phyloP scores from a whole-genome alignment of 2,329 filamentous ascomycete genomes.

The Chaetothyriales sp. region DNA sequence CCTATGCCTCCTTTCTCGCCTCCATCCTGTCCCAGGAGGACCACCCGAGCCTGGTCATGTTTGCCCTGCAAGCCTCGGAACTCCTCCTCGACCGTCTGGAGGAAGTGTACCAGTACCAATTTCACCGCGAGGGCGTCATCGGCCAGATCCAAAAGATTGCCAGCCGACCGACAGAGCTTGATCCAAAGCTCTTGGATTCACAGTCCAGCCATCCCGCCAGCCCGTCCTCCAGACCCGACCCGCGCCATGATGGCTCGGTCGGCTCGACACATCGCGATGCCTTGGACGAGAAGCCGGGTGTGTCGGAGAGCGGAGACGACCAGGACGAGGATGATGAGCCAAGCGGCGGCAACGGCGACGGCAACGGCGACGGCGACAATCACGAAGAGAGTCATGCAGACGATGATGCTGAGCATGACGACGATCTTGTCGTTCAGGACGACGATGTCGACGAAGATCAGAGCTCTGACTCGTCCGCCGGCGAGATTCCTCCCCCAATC shows the following conservation, averaged over 20 bases:
- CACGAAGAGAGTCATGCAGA: constrained; percentile 35
- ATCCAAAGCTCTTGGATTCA: constrained; percentile 11
- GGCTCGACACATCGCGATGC: constrained; percentile 21
- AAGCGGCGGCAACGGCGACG: too few species aligned
- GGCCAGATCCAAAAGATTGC: constrained; percentile 76
- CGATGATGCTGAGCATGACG: constrained; percentile 30
- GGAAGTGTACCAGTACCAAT: constrained; percentile 83
- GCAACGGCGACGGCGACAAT: too few species aligned
- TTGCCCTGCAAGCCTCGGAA: constrained; percentile 78
- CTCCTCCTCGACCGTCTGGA: constrained; percentile 73
- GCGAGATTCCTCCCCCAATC: constrained; percentile 25
- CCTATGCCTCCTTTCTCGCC: constrained; percentile 89
- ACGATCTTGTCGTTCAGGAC: constrained; percentile 43
- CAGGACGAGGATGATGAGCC: constrained; percentile 42
- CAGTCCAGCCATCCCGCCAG: constrained; percentile 3
- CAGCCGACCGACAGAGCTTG: constrained; percentile 25
- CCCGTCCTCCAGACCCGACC: constrained; percentile 1
- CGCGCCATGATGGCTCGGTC: background rate
- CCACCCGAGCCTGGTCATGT: constrained; percentile 72
- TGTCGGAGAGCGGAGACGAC: constrained; percentile 28
- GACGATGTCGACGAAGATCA: constrained; percentile 46
- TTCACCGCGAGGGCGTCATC: constrained; percentile 93
- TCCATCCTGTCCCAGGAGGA: constrained; percentile 94
- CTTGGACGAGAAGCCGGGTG: constrained; percentile 25
- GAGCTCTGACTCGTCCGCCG: constrained; percentile 46